Conservation (phyloP, 768 basidiomycete species). For the Auricularia cornea region DNA sequence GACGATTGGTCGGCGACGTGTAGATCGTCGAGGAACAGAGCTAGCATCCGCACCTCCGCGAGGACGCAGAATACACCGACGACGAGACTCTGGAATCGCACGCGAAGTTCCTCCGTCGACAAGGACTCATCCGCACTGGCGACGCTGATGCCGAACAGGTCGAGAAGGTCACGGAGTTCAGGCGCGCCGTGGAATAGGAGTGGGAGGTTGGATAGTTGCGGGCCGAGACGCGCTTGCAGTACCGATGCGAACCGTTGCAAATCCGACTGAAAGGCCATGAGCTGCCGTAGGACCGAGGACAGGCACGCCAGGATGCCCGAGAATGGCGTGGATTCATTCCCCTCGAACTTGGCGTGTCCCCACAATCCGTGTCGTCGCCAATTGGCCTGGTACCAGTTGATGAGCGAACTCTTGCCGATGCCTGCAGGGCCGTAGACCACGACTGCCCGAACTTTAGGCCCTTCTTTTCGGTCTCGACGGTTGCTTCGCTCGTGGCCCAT, state of each 20-base stretch:
- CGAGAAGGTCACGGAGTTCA: conserved; percentile 56
- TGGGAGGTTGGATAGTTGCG: conserved; percentile 60
- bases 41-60: conserved; percentile 61
- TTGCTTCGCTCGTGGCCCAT: neutral
- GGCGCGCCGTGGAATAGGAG: conserved; percentile 65
- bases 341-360: conserved; percentile 71
- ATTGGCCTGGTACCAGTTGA: conserved; percentile 60
- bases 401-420: conserved; percentile 68
- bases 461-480: neutral
- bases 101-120: conserved; percentile 52
- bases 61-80: conserved; percentile 63
- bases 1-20: conserved; percentile 70
- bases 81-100: conserved; percentile 61
- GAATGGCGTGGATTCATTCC: conserved; percentile 58
- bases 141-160: conserved; percentile 43
- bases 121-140: conserved; percentile 47
- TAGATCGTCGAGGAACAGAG: conserved; percentile 63
- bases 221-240: conserved; percentile 53
- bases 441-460: neutral
- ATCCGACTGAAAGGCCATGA: conserved; percentile 67
- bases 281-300: conserved; percentile 61
- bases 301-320: conserved; percentile 57
- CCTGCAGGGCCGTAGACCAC: conserved; percentile 15
- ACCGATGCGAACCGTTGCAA: conserved; percentile 55
- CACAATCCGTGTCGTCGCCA: conserved; percentile 70